Evolutionary conservation across 495 filamentous ascomycete genomes (phyloP).

Genomic region (Aspergillus campestris): DNA sequence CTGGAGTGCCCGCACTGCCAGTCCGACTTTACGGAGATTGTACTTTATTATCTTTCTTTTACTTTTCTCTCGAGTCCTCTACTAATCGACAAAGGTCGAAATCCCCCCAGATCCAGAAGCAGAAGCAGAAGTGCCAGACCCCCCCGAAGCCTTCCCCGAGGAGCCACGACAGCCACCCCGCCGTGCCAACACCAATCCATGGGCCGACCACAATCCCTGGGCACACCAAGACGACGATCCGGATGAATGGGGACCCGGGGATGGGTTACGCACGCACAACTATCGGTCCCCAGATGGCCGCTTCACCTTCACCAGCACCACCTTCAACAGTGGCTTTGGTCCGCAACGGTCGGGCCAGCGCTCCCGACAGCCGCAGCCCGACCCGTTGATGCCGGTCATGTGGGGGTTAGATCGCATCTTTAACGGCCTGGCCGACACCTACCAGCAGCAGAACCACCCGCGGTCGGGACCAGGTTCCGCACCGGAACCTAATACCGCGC

Average conservation of each 20-base stretch:
- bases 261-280: slow-evolving; percentile 32
- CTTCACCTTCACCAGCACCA: slow-evolving; percentile 32
- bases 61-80: slow-evolving; percentile 13
- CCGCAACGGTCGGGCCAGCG: slow-evolving; percentile 9
- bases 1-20: slow-evolving; percentile 69
- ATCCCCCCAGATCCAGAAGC: slow-evolving; percentile 26
- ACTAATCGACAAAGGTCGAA: slow-evolving; percentile 32
- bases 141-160: slow-evolving; percentile 9
- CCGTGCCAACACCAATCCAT: slow-evolving; percentile 14
- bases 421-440: slow-evolving; percentile 17
- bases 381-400: slow-evolving; percentile 25
- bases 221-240: slow-evolving; percentile 20
- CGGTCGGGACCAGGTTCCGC: neutral
- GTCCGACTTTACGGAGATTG: slow-evolving; percentile 79
- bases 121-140: slow-evolving; percentile 6
- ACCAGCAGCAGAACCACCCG: slow-evolving; percentile 7
- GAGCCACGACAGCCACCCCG: slow-evolving; percentile 14
- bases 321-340: slow-evolving; percentile 17
- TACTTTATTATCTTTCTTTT: slow-evolving; percentile 20
- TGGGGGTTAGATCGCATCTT: slow-evolving; percentile 27
- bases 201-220: slow-evolving; percentile 33
- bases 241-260: slow-evolving; percentile 2
- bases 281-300: slow-evolving; percentile 40
- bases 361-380: slow-evolving; percentile 9
- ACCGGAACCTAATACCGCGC: no score